Conservation (phyloP, 306 rosid genomes). For the Pyrus communis region DNA sequence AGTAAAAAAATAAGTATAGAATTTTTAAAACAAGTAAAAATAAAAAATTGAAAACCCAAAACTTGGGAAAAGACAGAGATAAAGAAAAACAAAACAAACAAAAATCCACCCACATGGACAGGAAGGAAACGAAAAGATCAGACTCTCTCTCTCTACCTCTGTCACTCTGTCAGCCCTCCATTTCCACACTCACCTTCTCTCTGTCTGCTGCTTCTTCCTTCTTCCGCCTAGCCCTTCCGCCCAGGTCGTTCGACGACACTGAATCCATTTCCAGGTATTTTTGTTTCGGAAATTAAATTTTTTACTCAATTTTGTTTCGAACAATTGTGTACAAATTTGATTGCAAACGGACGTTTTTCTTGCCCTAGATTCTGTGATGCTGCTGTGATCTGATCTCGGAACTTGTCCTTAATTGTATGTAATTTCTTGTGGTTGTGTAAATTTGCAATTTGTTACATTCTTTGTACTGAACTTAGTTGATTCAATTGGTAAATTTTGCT, state of each 20-base stretch:
- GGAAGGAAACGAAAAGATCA: slow-evolving; percentile 38
- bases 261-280: slow-evolving; percentile 14
- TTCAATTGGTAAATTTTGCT: background rate
- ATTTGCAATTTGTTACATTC: background rate
- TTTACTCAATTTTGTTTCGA: background rate
- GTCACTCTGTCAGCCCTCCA: slow-evolving; percentile 13
- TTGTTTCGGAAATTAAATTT: background rate
- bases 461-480: background rate
- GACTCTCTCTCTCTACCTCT: slow-evolving; percentile 16
- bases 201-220: background rate
- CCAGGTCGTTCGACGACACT: slow-evolving; percentile 11
- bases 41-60: background rate
- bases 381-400: slow-evolving; percentile 51
- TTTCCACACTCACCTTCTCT: slow-evolving; percentile 1
- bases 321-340: background rate
- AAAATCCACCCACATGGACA: slow-evolving; percentile 21
- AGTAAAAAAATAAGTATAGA: no score
- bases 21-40: no score
- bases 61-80: background rate
- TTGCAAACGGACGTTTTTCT: slow-evolving; percentile 20
- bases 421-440: background rate
- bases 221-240: slow-evolving; percentile 11
- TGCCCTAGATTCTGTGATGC: slow-evolving; percentile 38
- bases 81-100: background rate
- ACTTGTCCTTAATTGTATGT: background rate